These are phyloP conservation scores for Echites panduratus DNA, from an alignment of 257 asterid species.

Conservation along the genomic window DNA sequence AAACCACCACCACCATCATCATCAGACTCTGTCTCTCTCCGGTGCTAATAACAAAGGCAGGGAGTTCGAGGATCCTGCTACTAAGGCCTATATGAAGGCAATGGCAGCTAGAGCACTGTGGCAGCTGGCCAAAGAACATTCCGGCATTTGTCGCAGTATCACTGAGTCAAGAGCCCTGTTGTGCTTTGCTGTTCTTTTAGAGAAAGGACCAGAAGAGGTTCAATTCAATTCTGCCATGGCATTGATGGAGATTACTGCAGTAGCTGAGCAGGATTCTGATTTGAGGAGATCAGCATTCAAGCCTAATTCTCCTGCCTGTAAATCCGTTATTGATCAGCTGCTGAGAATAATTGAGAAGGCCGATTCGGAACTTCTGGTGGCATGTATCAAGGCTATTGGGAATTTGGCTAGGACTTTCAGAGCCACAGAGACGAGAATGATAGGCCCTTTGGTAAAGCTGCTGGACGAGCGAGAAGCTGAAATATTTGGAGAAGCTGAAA, in stretches of 20 bases:
- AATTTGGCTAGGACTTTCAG: slow-evolving; percentile 37
- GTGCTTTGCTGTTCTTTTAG: slow-evolving; percentile 64
- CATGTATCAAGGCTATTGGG: slow-evolving; percentile 38
- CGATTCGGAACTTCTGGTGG: slow-evolving; percentile 27
- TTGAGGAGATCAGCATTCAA: slow-evolving; percentile 44
- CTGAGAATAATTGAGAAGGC: slow-evolving; percentile 28
- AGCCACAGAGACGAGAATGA: slow-evolving; percentile 42
- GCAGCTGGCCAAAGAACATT: slow-evolving; percentile 59
- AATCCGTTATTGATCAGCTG: slow-evolving; percentile 39
- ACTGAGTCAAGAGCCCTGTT: slow-evolving; percentile 73
- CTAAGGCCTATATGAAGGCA: slow-evolving; percentile 63
- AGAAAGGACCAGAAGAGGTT: slow-evolving; percentile 63
- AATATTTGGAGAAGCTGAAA: slow-evolving; percentile 30
- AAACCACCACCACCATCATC: slow-evolving; percentile 30
- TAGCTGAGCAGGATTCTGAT: slow-evolving; percentile 34
- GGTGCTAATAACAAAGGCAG: slow-evolving; percentile 50
- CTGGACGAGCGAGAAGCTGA: slow-evolving; percentile 32
- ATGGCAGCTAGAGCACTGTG: slow-evolving; percentile 88
- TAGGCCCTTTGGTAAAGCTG: slow-evolving; percentile 34
- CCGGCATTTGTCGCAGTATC: slow-evolving; percentile 69
- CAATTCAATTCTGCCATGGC: slow-evolving; percentile 77
- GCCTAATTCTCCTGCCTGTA: slow-evolving; percentile 41
- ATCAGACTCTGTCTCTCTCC: slow-evolving; percentile 26
- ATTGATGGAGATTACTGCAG: slow-evolving; percentile 45
- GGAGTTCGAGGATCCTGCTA: slow-evolving; percentile 68